Evolutionary conservation across 2,329 filamentous ascomycete species (phyloP).

Genomic region (Alternaria sp.): DNA sequence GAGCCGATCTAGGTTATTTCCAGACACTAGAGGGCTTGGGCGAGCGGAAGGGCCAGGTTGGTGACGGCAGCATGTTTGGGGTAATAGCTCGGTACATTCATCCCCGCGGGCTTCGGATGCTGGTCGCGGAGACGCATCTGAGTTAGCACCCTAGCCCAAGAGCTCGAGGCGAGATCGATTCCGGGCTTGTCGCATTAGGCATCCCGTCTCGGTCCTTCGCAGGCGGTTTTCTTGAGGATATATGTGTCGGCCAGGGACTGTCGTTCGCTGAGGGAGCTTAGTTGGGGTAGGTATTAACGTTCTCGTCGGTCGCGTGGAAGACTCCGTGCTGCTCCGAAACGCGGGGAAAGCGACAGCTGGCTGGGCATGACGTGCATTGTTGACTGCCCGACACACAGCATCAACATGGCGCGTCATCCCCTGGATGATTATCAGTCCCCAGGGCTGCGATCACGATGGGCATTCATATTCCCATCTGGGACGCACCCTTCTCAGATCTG

Average conservation of each 20-base stretch:
- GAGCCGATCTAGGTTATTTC: conserved; percentile 21
- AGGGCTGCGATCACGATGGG: conserved; percentile 14
- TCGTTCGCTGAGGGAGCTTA: not conserved
- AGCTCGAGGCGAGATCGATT: not conserved
- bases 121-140: conserved; percentile 8
- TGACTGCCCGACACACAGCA: conserved; percentile 1
- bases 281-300: not conserved
- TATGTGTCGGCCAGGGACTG: not conserved
- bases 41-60: conserved; percentile 37
- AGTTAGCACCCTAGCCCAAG: not conserved
- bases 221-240: not conserved
- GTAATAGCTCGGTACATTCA: conserved; percentile 39
- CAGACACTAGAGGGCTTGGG: conserved; percentile 25
- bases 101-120: conserved; percentile 29
- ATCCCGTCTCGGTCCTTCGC: not conserved
- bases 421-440: conserved; percentile 4
- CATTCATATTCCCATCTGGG: conserved; percentile 10
- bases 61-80: conserved; percentile 34
- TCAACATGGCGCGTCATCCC: conserved; percentile 16
- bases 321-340: conserved; percentile 4
- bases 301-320: conserved; percentile 1
- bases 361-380: conserved; percentile 14
- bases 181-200: conserved; percentile 1
- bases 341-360: conserved; percentile 9
- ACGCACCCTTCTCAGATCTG: conserved; percentile 11